phyloP scores from a whole-genome alignment of 495 filamentous ascomycete genomes.

The Xylaria palmicola region DNA sequence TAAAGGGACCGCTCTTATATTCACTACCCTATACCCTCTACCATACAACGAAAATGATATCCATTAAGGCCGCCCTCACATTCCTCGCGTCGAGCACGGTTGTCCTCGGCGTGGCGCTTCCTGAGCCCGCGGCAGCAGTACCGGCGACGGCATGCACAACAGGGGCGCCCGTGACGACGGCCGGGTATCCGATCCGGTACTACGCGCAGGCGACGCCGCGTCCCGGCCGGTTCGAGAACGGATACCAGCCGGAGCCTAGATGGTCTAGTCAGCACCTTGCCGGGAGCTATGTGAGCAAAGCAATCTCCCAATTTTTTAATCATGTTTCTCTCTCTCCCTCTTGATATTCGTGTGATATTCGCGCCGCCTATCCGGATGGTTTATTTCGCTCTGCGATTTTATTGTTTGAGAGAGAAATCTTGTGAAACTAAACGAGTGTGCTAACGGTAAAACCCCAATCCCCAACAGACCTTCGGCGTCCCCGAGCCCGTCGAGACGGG shows the following conservation, averaged over 20 bases:
- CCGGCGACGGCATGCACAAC: constrained; percentile 20
- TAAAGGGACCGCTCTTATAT: no score
- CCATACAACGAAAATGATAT: not conserved
- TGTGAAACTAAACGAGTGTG: no score
- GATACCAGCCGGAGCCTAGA: constrained; percentile 23
- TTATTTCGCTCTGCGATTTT: no score
- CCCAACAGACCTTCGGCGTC: constrained; percentile 26
- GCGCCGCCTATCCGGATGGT: no score
- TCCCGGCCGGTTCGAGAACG: constrained; percentile 14
- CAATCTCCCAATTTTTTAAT: not conserved
- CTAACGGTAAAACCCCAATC: not conserved
- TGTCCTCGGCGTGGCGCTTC: constrained; percentile 17
- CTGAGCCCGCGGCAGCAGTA: constrained; percentile 5
- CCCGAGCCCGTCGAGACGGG: constrained; percentile 34
- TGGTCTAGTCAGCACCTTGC: constrained; percentile 24
- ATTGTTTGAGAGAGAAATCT: no score
- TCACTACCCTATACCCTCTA: no score
- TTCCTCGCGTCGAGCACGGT: constrained; percentile 3
- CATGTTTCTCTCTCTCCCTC: not conserved
- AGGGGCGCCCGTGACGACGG: constrained; percentile 21
- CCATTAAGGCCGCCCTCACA: not conserved
- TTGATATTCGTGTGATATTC: not conserved
- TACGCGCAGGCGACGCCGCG: constrained; percentile 19
- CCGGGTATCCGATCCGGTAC: constrained; percentile 28
- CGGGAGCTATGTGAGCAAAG: constrained; percentile 23